Base-by-base conservation (phyloP, 2,329 filamentous ascomycete species). In the Clarireedia monteithiana region DNA sequence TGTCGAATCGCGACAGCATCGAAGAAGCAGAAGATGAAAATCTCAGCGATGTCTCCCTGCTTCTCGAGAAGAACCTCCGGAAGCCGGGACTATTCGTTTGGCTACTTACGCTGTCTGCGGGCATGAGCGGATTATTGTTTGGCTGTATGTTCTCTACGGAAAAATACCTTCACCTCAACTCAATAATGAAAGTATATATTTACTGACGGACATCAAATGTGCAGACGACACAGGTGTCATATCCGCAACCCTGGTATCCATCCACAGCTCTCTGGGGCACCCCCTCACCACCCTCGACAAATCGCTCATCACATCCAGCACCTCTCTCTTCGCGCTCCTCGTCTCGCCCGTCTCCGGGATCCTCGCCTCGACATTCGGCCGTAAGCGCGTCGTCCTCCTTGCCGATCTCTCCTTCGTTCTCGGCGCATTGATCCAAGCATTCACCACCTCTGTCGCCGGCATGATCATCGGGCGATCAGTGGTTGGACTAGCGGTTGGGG, bases 401-500 rank as follows among this genome's bases (percentile, higher is more conserved):
- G 83, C 85, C 24, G 84, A 87, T 63, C 60, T 80, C 0, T 78
- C 91, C 12, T 92, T 91, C 69, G 72, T 87, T 3, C 61, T 77
- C 3, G 88, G 88, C 12, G 86, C 88, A 0, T 62, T 85, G 2
- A 66, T 83, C 38, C 88, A 91, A 69, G 83, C 85, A 0, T 64
- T 72, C 47, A 79, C 82, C 57, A 69, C 64, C 2, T 80, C 76
- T 0, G 85, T 92, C 1, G 63, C 71, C 12, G 67, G 69, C 10
- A 90, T 92, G 86, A 81, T 89, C 0, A 62, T 75, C 0, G 88
- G 88, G 0, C 75, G 88, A 4, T 78, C 81, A 30, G 73, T 91
- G 1, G 85, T 92, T 2, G 88, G 88, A 27, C 75, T 83, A 0
- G 88, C 83, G 0, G 85, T 92, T 0, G 88, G 88, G 15, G 83